Base-by-base conservation (phyloP, 2,329 filamentous ascomycete species). In the Fusarium hostae region DNA sequence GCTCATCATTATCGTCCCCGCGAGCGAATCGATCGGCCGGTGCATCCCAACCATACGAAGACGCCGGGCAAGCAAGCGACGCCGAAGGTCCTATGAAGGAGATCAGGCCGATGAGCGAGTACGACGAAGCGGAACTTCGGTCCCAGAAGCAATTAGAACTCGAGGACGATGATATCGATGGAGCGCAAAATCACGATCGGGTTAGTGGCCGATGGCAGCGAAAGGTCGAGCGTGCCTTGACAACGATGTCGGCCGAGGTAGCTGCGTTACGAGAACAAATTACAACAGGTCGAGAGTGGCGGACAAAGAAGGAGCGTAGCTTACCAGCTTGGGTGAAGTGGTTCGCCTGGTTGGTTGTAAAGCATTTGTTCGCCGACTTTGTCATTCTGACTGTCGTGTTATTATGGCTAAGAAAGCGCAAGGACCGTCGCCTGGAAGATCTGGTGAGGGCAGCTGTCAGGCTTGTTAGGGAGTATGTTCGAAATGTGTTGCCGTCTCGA, bases 211-310 rank as follows among this genome's bases (percentile, higher is more conserved):
- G 89, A 76, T 97, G 94, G 94, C 91, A 92, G 56, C 90, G 89
- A 66, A 91, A 92, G 75, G 91, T 98, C 68, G 95, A 98, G 82
- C 88, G 91, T 45, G 93, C 94, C 26, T 86, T 98, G 62, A 93
- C 95, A 61, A 93, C 94, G 75, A 90, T 98, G 83, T 97, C 95
- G 9, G 92, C 94, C 20, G 96, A 99, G 82, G 90, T 99, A 35
- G 95, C 96, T 2, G 96, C 96, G 1, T 82, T 98, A 68, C 89
- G 96, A 39, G 96, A 99, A 81, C 95, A 98, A 79, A 92, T 98
- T 73, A 92, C 94, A 59, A 88, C 90, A 0, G 90, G 93, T 0
- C 87, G 92, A 16, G 89, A 95, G 72, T 92, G 92, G 83, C 88
- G 89, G 68, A 87, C 89, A 22, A 88, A 88, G 73, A 91, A 87